Conservation (phyloP, 2,329 filamentous ascomycete genomes). For the Ophiocordyceps camponoti-leonardi region DNA sequence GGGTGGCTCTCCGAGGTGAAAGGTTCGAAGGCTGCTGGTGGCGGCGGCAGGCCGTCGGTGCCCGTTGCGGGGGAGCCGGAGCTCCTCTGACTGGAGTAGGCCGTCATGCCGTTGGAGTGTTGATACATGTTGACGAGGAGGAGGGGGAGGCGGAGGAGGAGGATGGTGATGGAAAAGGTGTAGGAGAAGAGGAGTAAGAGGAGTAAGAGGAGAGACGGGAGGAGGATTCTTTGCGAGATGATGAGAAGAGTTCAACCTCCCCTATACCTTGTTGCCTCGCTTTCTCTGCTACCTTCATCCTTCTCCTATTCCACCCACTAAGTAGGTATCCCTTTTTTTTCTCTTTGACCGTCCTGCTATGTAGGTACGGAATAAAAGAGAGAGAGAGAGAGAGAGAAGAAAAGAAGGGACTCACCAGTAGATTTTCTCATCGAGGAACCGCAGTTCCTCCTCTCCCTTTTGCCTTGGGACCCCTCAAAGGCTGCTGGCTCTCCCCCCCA, state of each 20-base stretch:
- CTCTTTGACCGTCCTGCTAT: too few relatives aligned
- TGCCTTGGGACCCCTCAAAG: too few relatives aligned
- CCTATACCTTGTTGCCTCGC: too few relatives aligned
- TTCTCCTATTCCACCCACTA: too few relatives aligned
- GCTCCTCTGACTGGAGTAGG: slow-evolving; percentile 12
- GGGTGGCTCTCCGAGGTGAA: slow-evolving; percentile 11
- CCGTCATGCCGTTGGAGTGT: background rate
- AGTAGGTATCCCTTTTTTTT: too few relatives aligned
- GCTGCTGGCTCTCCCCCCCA: too few relatives aligned
- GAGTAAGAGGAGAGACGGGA: background rate
- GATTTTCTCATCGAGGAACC: too few relatives aligned
- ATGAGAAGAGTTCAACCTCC: background rate
- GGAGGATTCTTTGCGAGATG: background rate
- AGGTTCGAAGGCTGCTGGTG: slow-evolving; percentile 41
- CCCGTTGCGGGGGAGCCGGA: slow-evolving; percentile 32
- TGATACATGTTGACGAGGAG: background rate
- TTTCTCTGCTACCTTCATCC: too few relatives aligned
- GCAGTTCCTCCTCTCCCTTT: too few relatives aligned
- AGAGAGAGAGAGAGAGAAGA: too few relatives aligned
- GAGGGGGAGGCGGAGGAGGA: background rate
- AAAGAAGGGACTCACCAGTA: too few relatives aligned
- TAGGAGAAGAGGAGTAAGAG: background rate
- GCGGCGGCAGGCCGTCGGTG: slow-evolving; percentile 44
- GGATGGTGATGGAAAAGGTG: background rate
- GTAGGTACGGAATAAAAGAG: too few relatives aligned